Evolutionary conservation across 805 yeast species (phyloP).

Genomic region (Saccharomycopsis guyanensis): DNA sequence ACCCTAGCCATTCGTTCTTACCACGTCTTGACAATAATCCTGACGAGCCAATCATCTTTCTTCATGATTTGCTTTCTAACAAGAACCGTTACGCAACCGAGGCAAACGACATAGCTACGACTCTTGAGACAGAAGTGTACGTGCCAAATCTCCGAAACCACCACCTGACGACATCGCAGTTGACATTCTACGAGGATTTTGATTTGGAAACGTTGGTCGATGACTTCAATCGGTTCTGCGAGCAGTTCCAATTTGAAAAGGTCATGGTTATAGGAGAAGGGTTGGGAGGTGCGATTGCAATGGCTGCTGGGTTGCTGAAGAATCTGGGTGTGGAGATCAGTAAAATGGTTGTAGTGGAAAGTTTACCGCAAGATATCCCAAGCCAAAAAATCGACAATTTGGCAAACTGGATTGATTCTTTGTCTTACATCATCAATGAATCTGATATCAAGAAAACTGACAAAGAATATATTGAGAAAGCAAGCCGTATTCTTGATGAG

Average conservation of each 20-base stretch:
- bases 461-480: slow-evolving; percentile 13
- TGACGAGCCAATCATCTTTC: slow-evolving; percentile 17
- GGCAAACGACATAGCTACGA: slow-evolving; percentile 18
- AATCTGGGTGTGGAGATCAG: slow-evolving; percentile 3
- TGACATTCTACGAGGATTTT: slow-evolving; percentile 2
- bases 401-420: slow-evolving; percentile 9
- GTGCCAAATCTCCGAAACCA: slow-evolving; percentile 12
- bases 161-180: background rate
- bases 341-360: slow-evolving; percentile 15
- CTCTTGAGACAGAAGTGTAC: slow-evolving; percentile 19
- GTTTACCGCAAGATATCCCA: slow-evolving; percentile 12
- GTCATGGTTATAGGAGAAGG: slow-evolving; percentile 19
- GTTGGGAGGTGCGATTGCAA: slow-evolving; percentile 16
- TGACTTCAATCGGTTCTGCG: slow-evolving; percentile 11
- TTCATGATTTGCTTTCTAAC: slow-evolving; percentile 15
- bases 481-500: slow-evolving; percentile 2
- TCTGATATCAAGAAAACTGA: slow-evolving; percentile 10
- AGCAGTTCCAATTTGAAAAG: slow-evolving; percentile 6
- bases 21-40: slow-evolving; percentile 16
- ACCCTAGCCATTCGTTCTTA: slow-evolving; percentile 19
- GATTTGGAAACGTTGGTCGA: slow-evolving; percentile 8
- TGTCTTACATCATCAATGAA: slow-evolving; percentile 9
- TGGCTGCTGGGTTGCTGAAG: slow-evolving; percentile 7
- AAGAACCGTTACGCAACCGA: slow-evolving; percentile 7
- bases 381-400: background rate